Percentiles rank a stretch among this genome's conserved stretches.
Conservation (phyloP, 257 asterid species). For the Verbena officinalis region DNA sequence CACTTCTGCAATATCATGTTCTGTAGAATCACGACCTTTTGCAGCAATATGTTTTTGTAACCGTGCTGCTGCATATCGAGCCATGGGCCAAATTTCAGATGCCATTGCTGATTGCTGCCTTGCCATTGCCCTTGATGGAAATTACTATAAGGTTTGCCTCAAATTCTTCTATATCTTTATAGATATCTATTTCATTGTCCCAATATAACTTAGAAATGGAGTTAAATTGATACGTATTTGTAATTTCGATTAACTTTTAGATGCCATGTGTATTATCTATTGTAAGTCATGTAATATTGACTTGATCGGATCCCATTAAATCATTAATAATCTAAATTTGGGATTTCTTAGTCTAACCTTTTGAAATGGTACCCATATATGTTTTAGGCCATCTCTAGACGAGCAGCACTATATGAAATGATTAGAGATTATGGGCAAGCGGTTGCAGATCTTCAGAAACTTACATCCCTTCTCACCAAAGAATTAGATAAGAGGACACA, state of each 20-base stretch:
- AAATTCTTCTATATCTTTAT: constrained; percentile 4
- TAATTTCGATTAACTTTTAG: not conserved
- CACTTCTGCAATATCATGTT: constrained; percentile 81
- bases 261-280: constrained; percentile 9
- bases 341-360: not conserved
- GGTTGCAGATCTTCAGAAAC: constrained; percentile 75
- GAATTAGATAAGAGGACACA: constrained; percentile 57
- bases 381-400: constrained; percentile 88
- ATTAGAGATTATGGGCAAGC: constrained; percentile 94
- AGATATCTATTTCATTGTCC: constrained; percentile 8
- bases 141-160: constrained; percentile 73
- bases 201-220: constrained; percentile 5
- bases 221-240: constrained; percentile 9
- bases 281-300: not conserved
- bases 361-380: not conserved
- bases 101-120: constrained; percentile 96
- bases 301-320: too few relatives aligned
- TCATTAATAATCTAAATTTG: too few relatives aligned
- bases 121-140: constrained; percentile 90
- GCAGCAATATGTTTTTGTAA: constrained; percentile 92
- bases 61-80: constrained; percentile 94
- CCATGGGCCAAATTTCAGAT: constrained; percentile 84
- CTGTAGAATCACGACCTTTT: constrained; percentile 88
- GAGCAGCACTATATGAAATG: constrained; percentile 78
- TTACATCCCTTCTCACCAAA: constrained; percentile 62